Evolutionary conservation across 345 rosid genomes (phyloP), one percentile per base, ranked within the genome.

Genomic region (Arabidopsis arenosa): DNA sequence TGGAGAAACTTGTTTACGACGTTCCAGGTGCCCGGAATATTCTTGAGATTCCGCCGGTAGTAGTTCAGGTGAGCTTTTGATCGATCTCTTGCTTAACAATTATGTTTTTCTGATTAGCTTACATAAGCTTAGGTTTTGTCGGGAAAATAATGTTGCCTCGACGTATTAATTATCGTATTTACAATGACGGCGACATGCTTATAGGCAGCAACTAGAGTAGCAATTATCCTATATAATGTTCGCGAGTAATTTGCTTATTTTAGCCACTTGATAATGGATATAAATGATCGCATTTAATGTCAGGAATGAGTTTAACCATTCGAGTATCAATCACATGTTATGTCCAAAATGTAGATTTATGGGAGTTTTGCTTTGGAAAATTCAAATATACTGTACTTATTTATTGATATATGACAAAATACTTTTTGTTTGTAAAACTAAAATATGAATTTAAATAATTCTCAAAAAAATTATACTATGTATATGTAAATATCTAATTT

Each of bases 1-100:
- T 93, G 47, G 88, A 89, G 32, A 90, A 89, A 85, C 83, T 93
- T 74, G 89, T 93, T 62, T 86, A 85, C 72, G 86, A 88, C 33
- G 78, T 80, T 77, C 88, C 93, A 26, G 93, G 82, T 59, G 94
- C 88, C 5, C 82, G 76, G 36, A 84, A 84, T 81, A 80, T 90
- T 32, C 90, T 93, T 72, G 86, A 90, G 84, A 90, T 87, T 10
- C 98, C 94, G 9, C 94, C 83, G 53, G 23, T 90, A 41, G 81
- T 78, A 23, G 89, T 83, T 78, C 96, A 93, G 93, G 96, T 90
- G 26, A 63, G 45, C 47, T 54, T 64, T 62, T 63, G 12, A 52
- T 52, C 43, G 4, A 15, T 39, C 63, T 55, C 18, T 75, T 52
- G 45, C 52, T 60, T 30, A 15, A 6, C 33, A 4, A 52, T 52